phyloP scores from a whole-genome alignment of 108 stramenopile species.

The Fragilaria crotonensis region DNA sequence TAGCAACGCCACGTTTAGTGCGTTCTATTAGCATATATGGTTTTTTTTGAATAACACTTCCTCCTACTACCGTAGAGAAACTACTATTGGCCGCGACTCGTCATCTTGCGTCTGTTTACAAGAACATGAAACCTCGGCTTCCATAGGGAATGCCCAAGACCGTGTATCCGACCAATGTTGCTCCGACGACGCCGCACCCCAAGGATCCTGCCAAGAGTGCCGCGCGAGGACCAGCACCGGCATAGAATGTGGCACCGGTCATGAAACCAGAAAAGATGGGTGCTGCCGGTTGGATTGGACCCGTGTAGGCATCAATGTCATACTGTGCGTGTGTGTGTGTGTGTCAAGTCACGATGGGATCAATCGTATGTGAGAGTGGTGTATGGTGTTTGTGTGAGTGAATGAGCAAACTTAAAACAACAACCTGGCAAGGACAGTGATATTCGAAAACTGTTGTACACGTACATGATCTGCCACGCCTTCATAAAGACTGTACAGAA shows the following conservation, averaged over 20 bases:
- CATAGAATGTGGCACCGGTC: constrained; percentile 76
- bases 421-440: constrained; percentile 4
- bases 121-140: constrained; percentile 60
- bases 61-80: background rate
- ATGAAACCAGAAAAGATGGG: constrained; percentile 64
- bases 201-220: constrained; percentile 74
- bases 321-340: too few relatives aligned
- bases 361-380: too few relatives aligned
- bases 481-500: constrained; percentile 78
- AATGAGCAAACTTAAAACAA: too few relatives aligned
- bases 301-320: constrained; percentile 66
- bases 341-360: too few relatives aligned
- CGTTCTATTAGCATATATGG: constrained; percentile 28
- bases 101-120: constrained; percentile 20
- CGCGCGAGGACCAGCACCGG: constrained; percentile 70
- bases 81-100: background rate
- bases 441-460: constrained; percentile 8
- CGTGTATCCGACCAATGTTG: constrained; percentile 63
- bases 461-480: constrained; percentile 67
- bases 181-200: constrained; percentile 69
- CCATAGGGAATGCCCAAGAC: constrained; percentile 66
- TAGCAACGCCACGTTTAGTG: constrained; percentile 54
- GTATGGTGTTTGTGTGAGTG: too few relatives aligned
- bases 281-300: constrained; percentile 43
- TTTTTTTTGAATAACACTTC: background rate